A percentile compares a stretch with the other conserved stretches of the same genome.
These are phyloP conservation scores for Aspergillus jensenii DNA, from an alignment of 2,329 filamentous ascomycete species.

Conservation along the genomic window DNA sequence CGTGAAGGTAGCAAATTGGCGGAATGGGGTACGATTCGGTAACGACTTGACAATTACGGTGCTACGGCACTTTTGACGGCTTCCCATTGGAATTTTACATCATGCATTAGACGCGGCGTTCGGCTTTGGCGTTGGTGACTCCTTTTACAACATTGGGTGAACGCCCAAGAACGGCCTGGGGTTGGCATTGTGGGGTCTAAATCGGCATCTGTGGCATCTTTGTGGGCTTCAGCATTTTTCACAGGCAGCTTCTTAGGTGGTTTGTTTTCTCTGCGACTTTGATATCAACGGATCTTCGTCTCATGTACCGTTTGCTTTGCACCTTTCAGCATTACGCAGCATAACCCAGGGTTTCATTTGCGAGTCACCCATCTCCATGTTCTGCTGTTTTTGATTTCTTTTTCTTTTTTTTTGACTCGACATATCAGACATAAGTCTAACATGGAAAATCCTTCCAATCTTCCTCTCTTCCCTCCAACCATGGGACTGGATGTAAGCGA, in stretches of 20 bases:
- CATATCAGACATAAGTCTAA: neutral
- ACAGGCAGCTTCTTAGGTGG: slow-evolving; percentile 18
- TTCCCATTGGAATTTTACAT: slow-evolving; percentile 19
- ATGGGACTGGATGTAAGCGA: slow-evolving; percentile 27
- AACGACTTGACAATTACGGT: slow-evolving; percentile 16
- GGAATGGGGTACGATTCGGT: slow-evolving; percentile 81
- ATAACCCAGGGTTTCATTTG: slow-evolving; percentile 12
- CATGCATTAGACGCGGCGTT: slow-evolving; percentile 39
- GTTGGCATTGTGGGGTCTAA: slow-evolving; percentile 23
- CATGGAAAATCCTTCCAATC: neutral
- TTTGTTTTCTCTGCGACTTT: slow-evolving; percentile 12
- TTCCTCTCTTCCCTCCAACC: slow-evolving; percentile 9
- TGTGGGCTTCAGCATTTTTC: slow-evolving; percentile 22
- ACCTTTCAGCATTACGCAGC: slow-evolving; percentile 9
- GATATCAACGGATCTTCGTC: slow-evolving; percentile 20
- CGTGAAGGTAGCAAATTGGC: slow-evolving; percentile 66
- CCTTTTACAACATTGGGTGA: slow-evolving; percentile 17
- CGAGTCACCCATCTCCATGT: slow-evolving; percentile 8
- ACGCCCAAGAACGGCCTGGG: slow-evolving; percentile 25
- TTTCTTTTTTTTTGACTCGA: neutral
- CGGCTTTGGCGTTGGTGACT: slow-evolving; percentile 23
- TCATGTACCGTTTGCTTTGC: slow-evolving; percentile 20
- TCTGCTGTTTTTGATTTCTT: slow-evolving; percentile 5
- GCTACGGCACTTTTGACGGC: slow-evolving; percentile 11
- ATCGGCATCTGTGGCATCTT: slow-evolving; percentile 33